A percentile compares a stretch with the other conserved stretches of the same genome.
Conservation (phyloP, 2,329 filamentous ascomycete genomes). For the Alternaria angustiovoidea region DNA sequence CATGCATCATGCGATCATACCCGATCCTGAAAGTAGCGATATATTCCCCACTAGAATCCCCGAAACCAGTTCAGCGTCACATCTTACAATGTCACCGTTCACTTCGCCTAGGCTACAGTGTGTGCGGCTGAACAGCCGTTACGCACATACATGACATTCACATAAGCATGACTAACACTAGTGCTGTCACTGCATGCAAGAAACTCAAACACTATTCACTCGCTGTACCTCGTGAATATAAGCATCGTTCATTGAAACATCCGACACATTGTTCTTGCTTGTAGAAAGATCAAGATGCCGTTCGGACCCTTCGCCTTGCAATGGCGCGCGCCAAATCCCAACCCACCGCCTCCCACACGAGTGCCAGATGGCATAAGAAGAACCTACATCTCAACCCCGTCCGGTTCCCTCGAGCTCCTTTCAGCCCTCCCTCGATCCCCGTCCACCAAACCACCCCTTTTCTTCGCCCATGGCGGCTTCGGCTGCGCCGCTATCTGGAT, state of each 20-base stretch:
- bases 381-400: slow-evolving; percentile 32
- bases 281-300: slow-evolving; percentile 21
- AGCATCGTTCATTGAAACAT: not conserved
- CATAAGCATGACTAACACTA: too few species aligned
- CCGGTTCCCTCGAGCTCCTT: slow-evolving; percentile 61
- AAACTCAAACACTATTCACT: too few species aligned
- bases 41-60: too few species aligned
- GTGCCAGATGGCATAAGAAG: slow-evolving; percentile 42
- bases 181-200: too few species aligned
- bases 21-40: too few species aligned
- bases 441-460: slow-evolving; percentile 49
- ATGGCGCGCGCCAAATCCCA: slow-evolving; percentile 37
- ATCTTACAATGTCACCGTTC: too few species aligned
- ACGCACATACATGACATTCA: too few species aligned
- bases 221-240: too few species aligned
- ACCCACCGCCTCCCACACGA: slow-evolving; percentile 33
- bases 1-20: too few species aligned
- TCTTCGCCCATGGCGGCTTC: slow-evolving; percentile 65
- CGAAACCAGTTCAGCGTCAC: too few species aligned
- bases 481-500: slow-evolving; percentile 63
- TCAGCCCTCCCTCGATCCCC: slow-evolving; percentile 46
- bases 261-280: not conserved
- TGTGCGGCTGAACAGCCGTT: too few species aligned
- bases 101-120: too few species aligned
- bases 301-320: slow-evolving; percentile 43